Evolutionary conservation across 116 monocot species (phyloP).

Genomic region (Zostera marina): DNA sequence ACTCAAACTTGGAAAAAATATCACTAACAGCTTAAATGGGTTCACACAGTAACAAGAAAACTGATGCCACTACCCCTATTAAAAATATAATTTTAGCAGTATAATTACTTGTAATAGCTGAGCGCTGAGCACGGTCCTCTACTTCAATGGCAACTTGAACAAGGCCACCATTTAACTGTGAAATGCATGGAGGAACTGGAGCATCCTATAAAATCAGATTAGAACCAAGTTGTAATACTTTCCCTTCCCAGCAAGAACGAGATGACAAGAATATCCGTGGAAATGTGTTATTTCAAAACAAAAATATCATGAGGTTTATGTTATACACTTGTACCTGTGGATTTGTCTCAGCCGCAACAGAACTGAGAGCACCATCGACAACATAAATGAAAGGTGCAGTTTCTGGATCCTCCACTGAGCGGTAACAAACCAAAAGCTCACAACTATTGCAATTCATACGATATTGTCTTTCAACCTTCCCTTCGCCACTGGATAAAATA

Average conservation of each 20-base stretch:
- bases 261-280: background rate
- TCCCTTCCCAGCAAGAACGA: background rate
- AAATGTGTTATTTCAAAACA: background rate
- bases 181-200: conserved; percentile 93
- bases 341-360: conserved; percentile 83
- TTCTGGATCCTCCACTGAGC: conserved; percentile 71
- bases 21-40: no score
- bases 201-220: conserved; percentile 48
- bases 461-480: conserved; percentile 75
- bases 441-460: conserved; percentile 90
- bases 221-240: background rate
- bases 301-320: background rate
- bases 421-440: conserved; percentile 93
- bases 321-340: conserved; percentile 49
- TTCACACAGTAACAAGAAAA: background rate
- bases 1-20: no score
- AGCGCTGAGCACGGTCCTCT: conserved; percentile 90
- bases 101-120: conserved; percentile 85
- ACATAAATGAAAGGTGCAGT: conserved; percentile 72
- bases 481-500: conserved; percentile 54
- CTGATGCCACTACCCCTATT: background rate
- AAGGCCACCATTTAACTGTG: conserved; percentile 87
- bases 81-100: background rate
- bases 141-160: conserved; percentile 98
- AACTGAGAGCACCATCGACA: conserved; percentile 93